Evolutionary conservation across 306 rosid species (phyloP).

Genomic region (Vigna trinervia): DNA sequence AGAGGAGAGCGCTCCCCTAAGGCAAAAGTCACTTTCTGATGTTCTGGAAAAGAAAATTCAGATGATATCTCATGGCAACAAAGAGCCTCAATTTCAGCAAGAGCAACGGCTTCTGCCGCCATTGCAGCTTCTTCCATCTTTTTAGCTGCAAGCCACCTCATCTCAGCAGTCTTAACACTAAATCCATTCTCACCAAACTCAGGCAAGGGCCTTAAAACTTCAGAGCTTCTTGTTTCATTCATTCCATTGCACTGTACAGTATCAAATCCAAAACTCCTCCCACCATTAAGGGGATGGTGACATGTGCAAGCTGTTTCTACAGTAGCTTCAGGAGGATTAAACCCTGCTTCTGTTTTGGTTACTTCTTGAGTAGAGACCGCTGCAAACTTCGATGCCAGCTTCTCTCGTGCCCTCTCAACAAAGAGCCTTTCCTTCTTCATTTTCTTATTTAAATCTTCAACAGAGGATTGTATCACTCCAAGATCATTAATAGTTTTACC

Average conservation of each 20-base stretch:
- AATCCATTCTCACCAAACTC: constrained; percentile 45
- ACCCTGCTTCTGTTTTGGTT: constrained; percentile 46
- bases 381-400: constrained; percentile 68
- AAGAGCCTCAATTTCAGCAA: constrained; percentile 82
- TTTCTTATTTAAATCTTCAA: constrained; percentile 79
- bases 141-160: constrained; percentile 92
- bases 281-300: constrained; percentile 42
- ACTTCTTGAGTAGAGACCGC: constrained; percentile 63
- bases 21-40: constrained; percentile 58
- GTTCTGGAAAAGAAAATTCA: constrained; percentile 59
- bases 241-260: constrained; percentile 43
- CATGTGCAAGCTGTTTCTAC: constrained; percentile 37
- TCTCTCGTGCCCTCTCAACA: constrained; percentile 72
- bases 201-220: constrained; percentile 44
- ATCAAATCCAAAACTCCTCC: constrained; percentile 39
- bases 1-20: constrained; percentile 52
- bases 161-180: constrained; percentile 75
- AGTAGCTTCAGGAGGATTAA: constrained; percentile 42
- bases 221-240: constrained; percentile 48
- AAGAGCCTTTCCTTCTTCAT: constrained; percentile 76
- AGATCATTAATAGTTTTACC: constrained; percentile 86
- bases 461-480: constrained; percentile 81
- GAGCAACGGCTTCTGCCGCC: constrained; percentile 96
- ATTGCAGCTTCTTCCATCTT: constrained; percentile 98
- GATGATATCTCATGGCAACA: constrained; percentile 52